These are phyloP conservation scores for Lentinus tigrinus DNA, from an alignment of 768 basidiomycete genomes.

Conservation along the genomic window DNA sequence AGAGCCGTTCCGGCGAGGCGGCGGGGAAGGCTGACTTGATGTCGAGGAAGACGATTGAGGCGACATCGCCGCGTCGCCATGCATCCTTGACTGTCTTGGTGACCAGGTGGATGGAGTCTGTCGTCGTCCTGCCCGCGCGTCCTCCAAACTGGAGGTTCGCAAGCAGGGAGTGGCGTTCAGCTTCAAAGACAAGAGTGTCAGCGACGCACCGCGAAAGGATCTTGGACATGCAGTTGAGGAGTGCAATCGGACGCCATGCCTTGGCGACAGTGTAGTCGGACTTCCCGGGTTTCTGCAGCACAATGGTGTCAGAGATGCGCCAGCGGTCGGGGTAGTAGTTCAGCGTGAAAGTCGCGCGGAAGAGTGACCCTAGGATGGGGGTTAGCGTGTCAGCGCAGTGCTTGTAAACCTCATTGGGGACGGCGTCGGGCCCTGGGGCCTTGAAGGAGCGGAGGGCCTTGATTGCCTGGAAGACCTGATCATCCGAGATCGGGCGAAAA, in stretches of 20 bases:
- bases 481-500: conserved; percentile 23
- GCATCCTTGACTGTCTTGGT: conserved; percentile 20
- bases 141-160: conserved; percentile 25
- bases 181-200: conserved; percentile 2
- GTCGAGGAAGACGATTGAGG: conserved; percentile 27
- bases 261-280: conserved; percentile 33
- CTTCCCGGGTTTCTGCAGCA: conserved; percentile 37
- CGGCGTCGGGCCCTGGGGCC: conserved; percentile 27
- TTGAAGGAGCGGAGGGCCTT: conserved; percentile 34
- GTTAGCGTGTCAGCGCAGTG: conserved; percentile 25
- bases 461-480: conserved; percentile 27
- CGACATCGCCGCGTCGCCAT: conserved; percentile 26
- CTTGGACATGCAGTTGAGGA: conserved; percentile 28
- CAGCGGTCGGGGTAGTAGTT: conserved; percentile 14
- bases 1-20: conserved; percentile 3
- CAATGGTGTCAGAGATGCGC: conserved; percentile 29
- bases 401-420: conserved; percentile 35
- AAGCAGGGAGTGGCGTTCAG: conserved; percentile 12
- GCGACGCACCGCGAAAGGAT: conserved; percentile 23
- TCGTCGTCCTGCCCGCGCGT: conserved; percentile 19
- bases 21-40: conserved; percentile 35
- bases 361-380: conserved; percentile 28
- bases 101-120: conserved; percentile 26
- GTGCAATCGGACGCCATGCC: conserved; percentile 38
- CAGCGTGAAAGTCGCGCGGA: conserved; percentile 28